phyloP scores from a whole-genome alignment of 305 asterid species.

The Fraxinus albicans region DNA sequence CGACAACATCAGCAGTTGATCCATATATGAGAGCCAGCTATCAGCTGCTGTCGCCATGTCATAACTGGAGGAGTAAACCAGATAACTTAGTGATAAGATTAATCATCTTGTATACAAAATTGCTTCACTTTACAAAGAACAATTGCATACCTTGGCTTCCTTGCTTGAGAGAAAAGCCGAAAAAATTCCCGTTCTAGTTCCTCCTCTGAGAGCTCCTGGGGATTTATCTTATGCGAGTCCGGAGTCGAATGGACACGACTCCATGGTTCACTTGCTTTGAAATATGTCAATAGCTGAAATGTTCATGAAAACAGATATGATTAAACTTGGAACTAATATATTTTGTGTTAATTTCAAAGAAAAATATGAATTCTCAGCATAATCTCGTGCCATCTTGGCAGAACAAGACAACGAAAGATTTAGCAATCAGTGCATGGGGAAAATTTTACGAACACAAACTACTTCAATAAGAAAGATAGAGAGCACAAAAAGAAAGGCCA shows the following conservation, averaged over 20 bases:
- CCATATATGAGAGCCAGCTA: slow-evolving; percentile 71
- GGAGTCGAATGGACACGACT: slow-evolving; percentile 33
- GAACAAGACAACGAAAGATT: not conserved
- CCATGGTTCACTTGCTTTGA: slow-evolving; percentile 68
- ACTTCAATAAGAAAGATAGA: not conserved
- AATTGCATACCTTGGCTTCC: slow-evolving; percentile 50
- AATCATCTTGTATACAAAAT: slow-evolving; percentile 9
- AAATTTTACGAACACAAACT: not conserved
- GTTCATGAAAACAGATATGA: not conserved
- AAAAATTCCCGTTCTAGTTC: slow-evolving; percentile 55
- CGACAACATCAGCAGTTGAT: slow-evolving; percentile 51
- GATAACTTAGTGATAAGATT: not conserved
- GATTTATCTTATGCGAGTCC: slow-evolving; percentile 34
- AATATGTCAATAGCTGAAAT: slow-evolving; percentile 51
- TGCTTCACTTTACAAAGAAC: not conserved
- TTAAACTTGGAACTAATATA: slow-evolving; percentile 7
- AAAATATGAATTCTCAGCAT: not conserved
- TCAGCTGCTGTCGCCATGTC: slow-evolving; percentile 58
- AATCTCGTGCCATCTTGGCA: not conserved
- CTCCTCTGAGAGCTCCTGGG: slow-evolving; percentile 38
- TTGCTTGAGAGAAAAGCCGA: slow-evolving; percentile 37
- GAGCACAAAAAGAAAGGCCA: not conserved
- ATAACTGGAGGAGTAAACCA: slow-evolving; percentile 40
- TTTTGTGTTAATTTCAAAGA: not conserved
- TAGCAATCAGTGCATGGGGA: not conserved